phyloP scores from a whole-genome alignment of 2,329 filamentous ascomycete genomes.

The Tolypocladium inflatum region DNA sequence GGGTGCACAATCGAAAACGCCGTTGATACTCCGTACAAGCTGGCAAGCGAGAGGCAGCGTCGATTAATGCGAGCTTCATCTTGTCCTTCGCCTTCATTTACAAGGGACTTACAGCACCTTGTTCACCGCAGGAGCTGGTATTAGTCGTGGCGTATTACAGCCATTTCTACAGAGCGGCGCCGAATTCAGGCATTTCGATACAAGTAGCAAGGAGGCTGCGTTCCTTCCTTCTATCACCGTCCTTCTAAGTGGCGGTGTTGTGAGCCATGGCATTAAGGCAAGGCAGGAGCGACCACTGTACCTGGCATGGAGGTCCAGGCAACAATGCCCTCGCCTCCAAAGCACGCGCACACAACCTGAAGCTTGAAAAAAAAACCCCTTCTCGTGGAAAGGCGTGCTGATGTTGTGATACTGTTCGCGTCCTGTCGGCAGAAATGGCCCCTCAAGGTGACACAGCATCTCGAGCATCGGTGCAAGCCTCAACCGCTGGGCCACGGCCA shows the following conservation, averaged over 20 bases:
- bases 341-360: background rate
- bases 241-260: background rate
- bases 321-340: background rate
- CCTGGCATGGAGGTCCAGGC: background rate
- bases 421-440: background rate
- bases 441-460: background rate
- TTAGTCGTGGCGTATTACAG: too few relatives aligned
- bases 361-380: too few relatives aligned
- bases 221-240: background rate
- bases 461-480: background rate
- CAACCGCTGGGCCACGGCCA: background rate
- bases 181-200: background rate
- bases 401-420: background rate
- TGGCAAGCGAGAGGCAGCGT: background rate
- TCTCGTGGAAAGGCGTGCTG: background rate
- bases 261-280: background rate
- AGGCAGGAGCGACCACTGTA: background rate
- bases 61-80: too few relatives aligned
- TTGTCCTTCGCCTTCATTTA: background rate
- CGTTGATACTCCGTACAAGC: background rate
- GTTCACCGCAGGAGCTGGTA: background rate
- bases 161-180: too few relatives aligned
- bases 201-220: background rate
- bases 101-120: background rate
- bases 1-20: background rate